These are phyloP conservation scores for Cornus controversa DNA, from an alignment of 148 eudicot species.

Conservation along the genomic window DNA sequence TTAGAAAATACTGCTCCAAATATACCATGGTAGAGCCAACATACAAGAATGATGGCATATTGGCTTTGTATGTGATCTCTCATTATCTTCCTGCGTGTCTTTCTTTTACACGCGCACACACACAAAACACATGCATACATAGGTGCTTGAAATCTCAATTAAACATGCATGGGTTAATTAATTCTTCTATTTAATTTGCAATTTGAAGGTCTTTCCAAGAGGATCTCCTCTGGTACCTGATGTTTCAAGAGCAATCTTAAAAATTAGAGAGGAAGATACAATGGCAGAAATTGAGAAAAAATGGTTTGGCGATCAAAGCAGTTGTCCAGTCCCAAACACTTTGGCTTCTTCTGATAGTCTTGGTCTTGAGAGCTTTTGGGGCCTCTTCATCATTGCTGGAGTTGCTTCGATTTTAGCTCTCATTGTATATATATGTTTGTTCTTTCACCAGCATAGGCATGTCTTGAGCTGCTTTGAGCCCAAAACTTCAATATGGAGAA, in stretches of 20 bases:
- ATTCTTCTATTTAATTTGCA: not conserved
- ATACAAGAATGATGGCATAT: slow-evolving; percentile 28
- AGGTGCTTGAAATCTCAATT: no score
- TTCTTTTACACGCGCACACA: no score
- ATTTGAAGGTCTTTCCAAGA: slow-evolving; percentile 31
- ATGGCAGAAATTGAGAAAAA: slow-evolving; percentile 18
- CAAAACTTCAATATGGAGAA: slow-evolving; percentile 9
- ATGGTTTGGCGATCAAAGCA: slow-evolving; percentile 17
- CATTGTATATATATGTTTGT: not conserved
- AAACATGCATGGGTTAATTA: not conserved
- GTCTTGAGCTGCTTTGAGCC: slow-evolving; percentile 3
- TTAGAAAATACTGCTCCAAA: slow-evolving; percentile 16
- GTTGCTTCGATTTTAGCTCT: slow-evolving; percentile 19
- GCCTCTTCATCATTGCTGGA: slow-evolving; percentile 29
- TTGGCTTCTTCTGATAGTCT: slow-evolving; percentile 14
- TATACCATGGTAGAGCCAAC: slow-evolving; percentile 17
- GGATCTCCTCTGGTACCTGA: slow-evolving; percentile 33
- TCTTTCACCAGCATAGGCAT: slow-evolving; percentile 18
- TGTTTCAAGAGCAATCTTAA: slow-evolving; percentile 34
- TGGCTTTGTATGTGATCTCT: slow-evolving; percentile 28
- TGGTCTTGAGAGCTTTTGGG: slow-evolving; percentile 31
- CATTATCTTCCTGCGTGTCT: not conserved
- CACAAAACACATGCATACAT: no score
- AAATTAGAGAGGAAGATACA: slow-evolving; percentile 26
- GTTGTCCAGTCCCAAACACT: slow-evolving; percentile 7